These are phyloP conservation scores for Delitschia confertaspora DNA, from an alignment of 495 filamentous ascomycete species.

Conservation along the genomic window DNA sequence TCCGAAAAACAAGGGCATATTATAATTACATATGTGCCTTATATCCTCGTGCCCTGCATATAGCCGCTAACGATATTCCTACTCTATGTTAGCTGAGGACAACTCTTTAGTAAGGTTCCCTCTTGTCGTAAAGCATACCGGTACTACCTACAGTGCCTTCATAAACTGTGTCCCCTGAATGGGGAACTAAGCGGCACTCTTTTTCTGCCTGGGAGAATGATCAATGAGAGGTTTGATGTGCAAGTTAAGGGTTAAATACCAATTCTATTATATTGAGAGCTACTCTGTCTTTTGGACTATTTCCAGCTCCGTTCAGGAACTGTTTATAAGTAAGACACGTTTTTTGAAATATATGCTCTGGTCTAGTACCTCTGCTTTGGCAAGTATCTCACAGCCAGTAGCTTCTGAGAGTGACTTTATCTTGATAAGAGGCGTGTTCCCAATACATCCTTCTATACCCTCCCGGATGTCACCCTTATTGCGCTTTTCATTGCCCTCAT, in stretches of 20 bases:
- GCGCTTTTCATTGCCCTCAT: too few relatives aligned
- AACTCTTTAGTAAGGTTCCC: too few relatives aligned
- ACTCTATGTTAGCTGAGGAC: constrained; percentile 46
- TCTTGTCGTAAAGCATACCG: too few relatives aligned
- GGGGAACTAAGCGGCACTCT: constrained; percentile 63
- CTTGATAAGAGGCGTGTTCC: constrained; percentile 81
- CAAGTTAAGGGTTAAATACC: constrained; percentile 35
- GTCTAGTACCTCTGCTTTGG: constrained; percentile 76
- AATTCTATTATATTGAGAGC: constrained; percentile 78
- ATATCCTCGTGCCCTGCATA: constrained; percentile 83
- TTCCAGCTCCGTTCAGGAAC: constrained; percentile 92
- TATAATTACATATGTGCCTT: constrained; percentile 89
- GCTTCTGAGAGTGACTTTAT: constrained; percentile 83
- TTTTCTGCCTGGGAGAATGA: constrained; percentile 55
- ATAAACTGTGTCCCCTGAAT: constrained; percentile 86
- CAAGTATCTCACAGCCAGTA: constrained; percentile 89
- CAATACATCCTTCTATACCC: constrained; percentile 88
- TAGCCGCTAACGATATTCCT: constrained; percentile 82
- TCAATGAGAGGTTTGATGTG: neutral
- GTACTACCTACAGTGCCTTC: constrained; percentile 80
- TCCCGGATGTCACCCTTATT: constrained; percentile 40
- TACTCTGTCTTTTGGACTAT: constrained; percentile 91
- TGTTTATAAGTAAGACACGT: constrained; percentile 18
- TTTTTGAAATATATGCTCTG: neutral
- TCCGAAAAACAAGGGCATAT: constrained; percentile 22